Conservation (phyloP, 352 stramenopile genomes). For the Globisporangium okanoganense region DNA sequence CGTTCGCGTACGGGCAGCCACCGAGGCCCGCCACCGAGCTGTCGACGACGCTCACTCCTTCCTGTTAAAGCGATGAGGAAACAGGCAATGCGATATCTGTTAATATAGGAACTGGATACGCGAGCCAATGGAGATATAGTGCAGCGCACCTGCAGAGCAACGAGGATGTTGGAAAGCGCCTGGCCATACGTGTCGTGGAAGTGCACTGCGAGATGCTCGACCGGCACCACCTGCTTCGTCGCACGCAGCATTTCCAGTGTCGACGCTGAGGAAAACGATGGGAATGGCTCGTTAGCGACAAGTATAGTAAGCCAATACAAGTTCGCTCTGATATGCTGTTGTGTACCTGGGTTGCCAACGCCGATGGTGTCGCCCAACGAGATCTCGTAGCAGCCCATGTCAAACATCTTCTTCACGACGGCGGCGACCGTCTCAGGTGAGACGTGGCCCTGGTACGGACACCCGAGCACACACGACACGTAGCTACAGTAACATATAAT, state of each 20-base stretch:
- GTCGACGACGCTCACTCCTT: constrained; percentile 92
- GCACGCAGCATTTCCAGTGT: constrained; percentile 79
- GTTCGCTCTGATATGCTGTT: not conserved
- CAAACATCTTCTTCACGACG: constrained; percentile 81
- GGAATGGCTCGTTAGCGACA: not conserved
- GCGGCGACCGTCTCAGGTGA: constrained; percentile 75
- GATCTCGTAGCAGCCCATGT: constrained; percentile 95
- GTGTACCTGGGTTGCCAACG: constrained; percentile 79
- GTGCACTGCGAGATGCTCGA: constrained; percentile 91
- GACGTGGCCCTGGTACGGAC: constrained; percentile 93
- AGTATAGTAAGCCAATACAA: not conserved
- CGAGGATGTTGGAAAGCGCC: constrained; percentile 94
- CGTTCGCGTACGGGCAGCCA: constrained; percentile 95
- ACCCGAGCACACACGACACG: constrained; percentile 96
- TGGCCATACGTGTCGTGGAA: constrained; percentile 98
- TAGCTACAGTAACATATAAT: constrained; percentile 54
- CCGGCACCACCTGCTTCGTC: constrained; percentile 73
- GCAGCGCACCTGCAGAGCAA: constrained; percentile 68
- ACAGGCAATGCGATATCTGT: not conserved
- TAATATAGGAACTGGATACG: not conserved
- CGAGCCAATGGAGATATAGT: not conserved
- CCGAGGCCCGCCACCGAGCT: constrained; percentile 94
- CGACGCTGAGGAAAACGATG: constrained; percentile 38
- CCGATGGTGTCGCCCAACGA: constrained; percentile 94
- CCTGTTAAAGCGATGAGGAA: constrained; percentile 33